Percentiles rank a stretch among this genome's conserved stretches.
Evolutionary conservation across 2,329 filamentous ascomycete genomes (phyloP).

Genomic region (Curvularia sp.): DNA sequence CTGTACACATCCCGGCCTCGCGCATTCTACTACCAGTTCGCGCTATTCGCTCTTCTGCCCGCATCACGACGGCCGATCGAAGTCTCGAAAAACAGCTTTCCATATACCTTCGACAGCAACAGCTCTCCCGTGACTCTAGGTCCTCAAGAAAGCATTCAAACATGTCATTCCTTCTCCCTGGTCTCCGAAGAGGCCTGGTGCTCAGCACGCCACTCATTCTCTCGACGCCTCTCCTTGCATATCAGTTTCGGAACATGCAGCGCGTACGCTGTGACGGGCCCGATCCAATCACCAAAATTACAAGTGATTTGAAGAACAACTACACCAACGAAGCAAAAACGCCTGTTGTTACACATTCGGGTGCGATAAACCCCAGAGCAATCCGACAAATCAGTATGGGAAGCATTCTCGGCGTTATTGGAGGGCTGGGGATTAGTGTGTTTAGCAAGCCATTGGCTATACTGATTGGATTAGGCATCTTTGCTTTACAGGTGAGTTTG

Average conservation of each 20-base stretch:
- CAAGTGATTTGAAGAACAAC: conserved; percentile 41
- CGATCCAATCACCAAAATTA: conserved; percentile 48
- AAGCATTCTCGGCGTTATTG: conserved; percentile 53
- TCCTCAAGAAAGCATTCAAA: conserved; percentile 8
- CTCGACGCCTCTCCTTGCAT: conserved; percentile 41
- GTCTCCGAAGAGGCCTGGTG: conserved; percentile 49
- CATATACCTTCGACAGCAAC: conserved; percentile 29
- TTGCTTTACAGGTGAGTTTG: conserved; percentile 66
- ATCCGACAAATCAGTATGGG: conserved; percentile 56
- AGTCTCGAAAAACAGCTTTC: conserved; percentile 26
- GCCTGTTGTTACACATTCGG: conserved; percentile 49
- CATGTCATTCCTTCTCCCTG: conserved; percentile 52
- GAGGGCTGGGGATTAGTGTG: conserved; percentile 69
- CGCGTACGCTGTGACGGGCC: conserved; percentile 49
- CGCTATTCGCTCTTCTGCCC: conserved; percentile 4
- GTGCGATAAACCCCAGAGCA: conserved; percentile 51
- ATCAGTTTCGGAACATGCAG: conserved; percentile 33
- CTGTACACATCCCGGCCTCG: not conserved
- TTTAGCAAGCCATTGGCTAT: conserved; percentile 75
- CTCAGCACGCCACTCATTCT: conserved; percentile 48
- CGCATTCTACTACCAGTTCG: conserved; percentile 5
- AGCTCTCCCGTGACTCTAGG: conserved; percentile 7
- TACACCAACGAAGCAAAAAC: conserved; percentile 51
- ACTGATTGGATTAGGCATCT: conserved; percentile 68
- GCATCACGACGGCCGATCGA: conserved; percentile 7